These are phyloP conservation scores for Colletotrichum destructivum DNA, from an alignment of 2,329 filamentous ascomycete genomes.

Conservation along the genomic window DNA sequence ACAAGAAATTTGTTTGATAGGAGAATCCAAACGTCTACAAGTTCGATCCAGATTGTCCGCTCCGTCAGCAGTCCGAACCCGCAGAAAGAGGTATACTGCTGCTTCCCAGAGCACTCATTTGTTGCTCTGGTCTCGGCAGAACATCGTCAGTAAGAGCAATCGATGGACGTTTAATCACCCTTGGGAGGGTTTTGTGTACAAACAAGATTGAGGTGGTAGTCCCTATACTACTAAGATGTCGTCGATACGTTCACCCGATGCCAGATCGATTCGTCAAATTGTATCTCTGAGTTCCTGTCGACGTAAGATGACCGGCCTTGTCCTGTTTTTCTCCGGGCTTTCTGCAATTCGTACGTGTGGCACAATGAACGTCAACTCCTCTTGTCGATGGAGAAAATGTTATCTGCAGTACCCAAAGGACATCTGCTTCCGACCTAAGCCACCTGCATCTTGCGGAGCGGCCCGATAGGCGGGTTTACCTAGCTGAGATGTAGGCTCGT, in stretches of 20 bases:
- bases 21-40: too few relatives aligned
- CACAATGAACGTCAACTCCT: constrained; percentile 21
- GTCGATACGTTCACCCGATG: not conserved
- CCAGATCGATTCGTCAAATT: not conserved
- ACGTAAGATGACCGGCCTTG: not conserved
- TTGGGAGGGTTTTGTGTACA: not conserved
- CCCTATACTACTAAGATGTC: not conserved
- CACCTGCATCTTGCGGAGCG: constrained; percentile 33
- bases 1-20: not conserved
- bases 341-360: constrained; percentile 7
- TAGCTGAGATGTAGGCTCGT: constrained; percentile 14
- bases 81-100: not conserved
- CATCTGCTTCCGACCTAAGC: constrained; percentile 5
- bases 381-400: constrained; percentile 9
- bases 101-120: not conserved
- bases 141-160: not conserved
- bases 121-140: not conserved
- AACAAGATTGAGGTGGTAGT: too few relatives aligned
- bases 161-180: not conserved
- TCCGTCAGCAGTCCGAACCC: not conserved
- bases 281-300: not conserved
- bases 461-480: constrained; percentile 35
- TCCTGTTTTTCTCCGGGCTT: not conserved
- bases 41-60: not conserved
- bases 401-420: constrained; percentile 15